phyloP scores from a whole-genome alignment of 129 eudicot species.

The Artemisia argyi region DNA sequence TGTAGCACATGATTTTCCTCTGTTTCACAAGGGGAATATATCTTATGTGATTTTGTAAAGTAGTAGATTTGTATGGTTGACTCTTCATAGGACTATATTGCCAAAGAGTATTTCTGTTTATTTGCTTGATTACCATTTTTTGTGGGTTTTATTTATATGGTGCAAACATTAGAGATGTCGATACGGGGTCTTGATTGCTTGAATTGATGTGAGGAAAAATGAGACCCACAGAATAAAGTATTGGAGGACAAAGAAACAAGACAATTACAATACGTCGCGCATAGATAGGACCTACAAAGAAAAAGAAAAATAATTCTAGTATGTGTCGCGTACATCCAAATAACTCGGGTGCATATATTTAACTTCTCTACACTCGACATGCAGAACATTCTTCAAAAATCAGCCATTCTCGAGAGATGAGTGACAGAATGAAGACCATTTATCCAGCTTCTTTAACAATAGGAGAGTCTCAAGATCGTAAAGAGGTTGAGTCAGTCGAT shows the following conservation, averaged over 20 bases:
- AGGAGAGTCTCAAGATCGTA: conserved; percentile 49
- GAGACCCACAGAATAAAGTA: background rate
- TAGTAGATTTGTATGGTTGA: too few species aligned
- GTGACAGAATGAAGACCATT: conserved; percentile 44
- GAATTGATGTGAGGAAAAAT: conserved; percentile 12
- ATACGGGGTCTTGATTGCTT: conserved; percentile 13
- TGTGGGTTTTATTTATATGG: background rate
- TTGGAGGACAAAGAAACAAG: conserved; percentile 1
- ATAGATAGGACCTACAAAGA: background rate
- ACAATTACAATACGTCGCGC: background rate
- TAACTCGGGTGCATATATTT: too few species aligned
- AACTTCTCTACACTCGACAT: background rate
- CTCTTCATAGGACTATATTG: background rate
- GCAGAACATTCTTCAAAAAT: conserved; percentile 34
- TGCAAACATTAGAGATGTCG: conserved; percentile 13
- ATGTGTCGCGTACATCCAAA: conserved; percentile 1
- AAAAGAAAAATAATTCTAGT: background rate
- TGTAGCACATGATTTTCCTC: conserved; percentile 15
- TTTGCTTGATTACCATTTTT: background rate
- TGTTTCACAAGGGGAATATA: background rate
- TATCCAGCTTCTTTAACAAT: conserved; percentile 44
- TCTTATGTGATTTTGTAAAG: too few species aligned
- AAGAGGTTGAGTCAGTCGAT: conserved; percentile 60
- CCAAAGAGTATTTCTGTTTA: background rate
- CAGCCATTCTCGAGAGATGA: conserved; percentile 52